Evolutionary conservation across 108 stramenopile genomes (phyloP).

Genomic region (Cyclotella choctawhatcheeana): DNA sequence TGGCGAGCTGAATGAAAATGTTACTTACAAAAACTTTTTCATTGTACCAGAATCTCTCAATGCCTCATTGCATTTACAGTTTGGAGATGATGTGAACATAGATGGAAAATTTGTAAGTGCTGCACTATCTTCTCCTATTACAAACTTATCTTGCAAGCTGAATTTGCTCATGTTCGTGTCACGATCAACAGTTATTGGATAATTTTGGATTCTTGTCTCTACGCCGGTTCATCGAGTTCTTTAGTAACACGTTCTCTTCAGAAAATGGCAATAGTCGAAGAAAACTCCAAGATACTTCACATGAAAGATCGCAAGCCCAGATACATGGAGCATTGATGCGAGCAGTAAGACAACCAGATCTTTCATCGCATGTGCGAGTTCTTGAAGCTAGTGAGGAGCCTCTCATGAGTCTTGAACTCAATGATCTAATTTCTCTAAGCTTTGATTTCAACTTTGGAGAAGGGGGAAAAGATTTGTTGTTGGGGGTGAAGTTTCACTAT

Average conservation of each 20-base stretch:
- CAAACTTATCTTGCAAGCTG: too few relatives aligned
- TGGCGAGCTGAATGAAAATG: not conserved
- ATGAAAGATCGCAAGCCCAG: not conserved
- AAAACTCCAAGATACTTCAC: not conserved
- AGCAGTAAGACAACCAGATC: not conserved
- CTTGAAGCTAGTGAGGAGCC: slow-evolving; percentile 11
- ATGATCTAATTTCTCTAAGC: slow-evolving; percentile 7
- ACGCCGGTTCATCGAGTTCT: slow-evolving; percentile 15
- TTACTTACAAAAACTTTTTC: slow-evolving; percentile 12
- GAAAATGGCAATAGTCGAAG: not conserved
- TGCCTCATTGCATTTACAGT: not conserved
- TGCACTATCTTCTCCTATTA: not conserved
- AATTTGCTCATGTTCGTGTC: not conserved
- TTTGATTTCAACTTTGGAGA: slow-evolving; percentile 43
- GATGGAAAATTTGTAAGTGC: slow-evolving; percentile 16
- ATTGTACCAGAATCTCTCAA: slow-evolving; percentile 10
- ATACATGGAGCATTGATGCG: not conserved
- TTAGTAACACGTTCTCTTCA: not conserved
- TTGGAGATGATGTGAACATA: slow-evolving; percentile 5
- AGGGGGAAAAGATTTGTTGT: slow-evolving; percentile 27
- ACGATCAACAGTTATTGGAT: slow-evolving; percentile 17
- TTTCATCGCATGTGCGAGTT: not conserved
- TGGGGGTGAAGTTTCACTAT: slow-evolving; percentile 24
- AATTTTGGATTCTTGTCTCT: slow-evolving; percentile 16
- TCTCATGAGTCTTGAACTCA: slow-evolving; percentile 8